phyloP scores from a whole-genome alignment of 805 yeast genomes.

The Candida taoyuanica region DNA sequence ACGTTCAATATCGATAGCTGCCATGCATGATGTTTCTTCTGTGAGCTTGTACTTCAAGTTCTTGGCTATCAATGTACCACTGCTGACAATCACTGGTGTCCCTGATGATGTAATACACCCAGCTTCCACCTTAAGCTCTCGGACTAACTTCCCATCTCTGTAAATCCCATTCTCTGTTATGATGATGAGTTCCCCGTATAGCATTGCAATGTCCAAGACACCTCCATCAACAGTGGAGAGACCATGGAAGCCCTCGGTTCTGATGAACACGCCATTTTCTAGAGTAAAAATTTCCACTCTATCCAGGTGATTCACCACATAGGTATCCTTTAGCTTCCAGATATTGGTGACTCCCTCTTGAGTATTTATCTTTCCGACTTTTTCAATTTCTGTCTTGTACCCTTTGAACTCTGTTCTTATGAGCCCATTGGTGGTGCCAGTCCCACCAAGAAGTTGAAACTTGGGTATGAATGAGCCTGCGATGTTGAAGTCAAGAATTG shows the following conservation, averaged over 20 bases:
- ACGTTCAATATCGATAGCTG: constrained; percentile 2
- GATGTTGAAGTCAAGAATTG: constrained; percentile 23
- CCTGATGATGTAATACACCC: constrained; percentile 8
- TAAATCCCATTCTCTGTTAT: constrained; percentile 21
- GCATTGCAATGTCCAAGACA: constrained; percentile 13
- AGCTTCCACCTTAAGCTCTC: not conserved
- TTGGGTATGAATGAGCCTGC: constrained; percentile 20
- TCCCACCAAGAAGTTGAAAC: constrained; percentile 24
- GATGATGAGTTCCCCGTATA: constrained; percentile 1
- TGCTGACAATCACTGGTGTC: not conserved
- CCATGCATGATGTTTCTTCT: constrained; percentile 17
- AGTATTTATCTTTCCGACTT: not conserved
- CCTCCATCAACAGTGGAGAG: constrained; percentile 13
- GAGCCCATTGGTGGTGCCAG: constrained; percentile 16
- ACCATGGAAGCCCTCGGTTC: constrained; percentile 9
- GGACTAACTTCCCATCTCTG: constrained; percentile 6
- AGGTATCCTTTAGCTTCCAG: constrained; percentile 16
- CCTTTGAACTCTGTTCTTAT: constrained; percentile 23
- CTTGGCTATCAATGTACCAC: not conserved
- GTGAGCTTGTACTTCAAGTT: constrained; percentile 4
- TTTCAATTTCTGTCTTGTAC: not conserved
- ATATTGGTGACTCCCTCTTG: constrained; percentile 6
- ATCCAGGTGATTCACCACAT: constrained; percentile 10
- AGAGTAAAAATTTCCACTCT: constrained; percentile 5
- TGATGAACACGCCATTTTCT: not conserved